Base-by-base conservation (phyloP, 2,329 filamentous ascomycete species). In the Exophiala viscosa region DNA sequence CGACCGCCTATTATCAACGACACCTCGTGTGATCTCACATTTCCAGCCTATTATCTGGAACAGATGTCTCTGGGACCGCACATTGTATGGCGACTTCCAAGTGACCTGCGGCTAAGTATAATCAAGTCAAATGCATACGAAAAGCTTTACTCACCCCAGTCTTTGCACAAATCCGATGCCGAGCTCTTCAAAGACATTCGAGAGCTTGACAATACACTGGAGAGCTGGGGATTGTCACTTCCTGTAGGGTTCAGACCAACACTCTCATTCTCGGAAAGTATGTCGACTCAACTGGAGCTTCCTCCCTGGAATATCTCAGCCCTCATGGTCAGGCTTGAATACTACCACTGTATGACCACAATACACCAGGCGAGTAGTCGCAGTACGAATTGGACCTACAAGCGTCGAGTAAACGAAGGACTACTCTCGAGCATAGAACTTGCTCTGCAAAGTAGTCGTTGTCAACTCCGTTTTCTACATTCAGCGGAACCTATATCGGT, bases 351-450 rank as follows among this genome's bases (percentile, higher is more conserved):
- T 36, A 70, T 82, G 64, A 75, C 75, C 1, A 73, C 75, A 6
- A 82, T 83, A n/a, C 81, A 83, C 55, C 70, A 75, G 3, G 78
- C 80, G 0, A 82, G 76, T 28, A 75, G 76, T 3, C 67, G 80
- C 2, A 82, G 78, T 52, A 69, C 72, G 23, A 67, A 72, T 7
- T 76, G 73, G 68, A 58, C 61, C 8, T 62, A 67, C 20, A 64
- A 61, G 36, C 66, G 69, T 46, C 63, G 63, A 48, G 56, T 73
- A 39, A 71, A 74, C 50, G 71, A 75, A 13, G 76, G 76, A 0
- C 39, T 41, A 5, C 13, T 15, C 23, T 41, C 39, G 15, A 41
- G 39, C 39, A 15, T 41, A 7, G 39, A 41, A 18, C 39, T 41
- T 20, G 39, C 39, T 41, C 39, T 41, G 10, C 15, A 14, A 23